Evolutionary conservation across 1,139 yeast species (phyloP).

Genomic region (Pichia sp.): DNA sequence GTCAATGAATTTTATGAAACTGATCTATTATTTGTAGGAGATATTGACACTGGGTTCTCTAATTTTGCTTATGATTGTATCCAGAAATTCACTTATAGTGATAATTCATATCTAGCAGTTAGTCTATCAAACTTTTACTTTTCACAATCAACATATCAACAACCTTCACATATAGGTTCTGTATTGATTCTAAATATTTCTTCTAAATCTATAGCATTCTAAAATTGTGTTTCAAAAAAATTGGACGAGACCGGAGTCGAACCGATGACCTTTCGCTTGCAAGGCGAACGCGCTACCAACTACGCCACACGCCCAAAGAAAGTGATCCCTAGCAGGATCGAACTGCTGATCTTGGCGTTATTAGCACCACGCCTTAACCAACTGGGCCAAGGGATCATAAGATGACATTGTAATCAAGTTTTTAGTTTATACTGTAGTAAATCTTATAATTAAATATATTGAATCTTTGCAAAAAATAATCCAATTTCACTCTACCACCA

Average conservation of each 20-base stretch:
- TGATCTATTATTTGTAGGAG: slow-evolving; percentile 20
- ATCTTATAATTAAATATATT: too few species aligned
- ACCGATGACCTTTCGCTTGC: slow-evolving; percentile 62
- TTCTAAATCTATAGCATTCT: not conserved
- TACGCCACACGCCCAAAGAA: slow-evolving; percentile 57
- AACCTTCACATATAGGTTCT: not conserved
- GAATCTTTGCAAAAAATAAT: too few species aligned
- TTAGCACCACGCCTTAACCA: slow-evolving; percentile 89
- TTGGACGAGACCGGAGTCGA: slow-evolving; percentile 40
- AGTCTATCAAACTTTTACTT: slow-evolving; percentile 39
- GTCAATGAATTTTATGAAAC: slow-evolving; percentile 4
- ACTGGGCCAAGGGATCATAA: slow-evolving; percentile 83
- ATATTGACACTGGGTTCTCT: slow-evolving; percentile 29
- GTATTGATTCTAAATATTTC: not conserved
- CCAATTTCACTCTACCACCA: too few species aligned
- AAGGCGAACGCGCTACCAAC: slow-evolving; percentile 68
- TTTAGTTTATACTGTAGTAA: too few species aligned
- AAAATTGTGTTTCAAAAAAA: not conserved
- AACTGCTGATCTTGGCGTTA: slow-evolving; percentile 45
- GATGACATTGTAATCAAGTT: too few species aligned
- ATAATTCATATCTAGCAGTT: slow-evolving; percentile 29
- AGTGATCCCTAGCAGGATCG: slow-evolving; percentile 80
- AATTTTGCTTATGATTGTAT: slow-evolving; percentile 37
- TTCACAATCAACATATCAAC: not conserved
- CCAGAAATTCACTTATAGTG: slow-evolving; percentile 20